Base-by-base conservation (phyloP, 108 stramenopile species). In the Nitzschia sp. region DNA sequence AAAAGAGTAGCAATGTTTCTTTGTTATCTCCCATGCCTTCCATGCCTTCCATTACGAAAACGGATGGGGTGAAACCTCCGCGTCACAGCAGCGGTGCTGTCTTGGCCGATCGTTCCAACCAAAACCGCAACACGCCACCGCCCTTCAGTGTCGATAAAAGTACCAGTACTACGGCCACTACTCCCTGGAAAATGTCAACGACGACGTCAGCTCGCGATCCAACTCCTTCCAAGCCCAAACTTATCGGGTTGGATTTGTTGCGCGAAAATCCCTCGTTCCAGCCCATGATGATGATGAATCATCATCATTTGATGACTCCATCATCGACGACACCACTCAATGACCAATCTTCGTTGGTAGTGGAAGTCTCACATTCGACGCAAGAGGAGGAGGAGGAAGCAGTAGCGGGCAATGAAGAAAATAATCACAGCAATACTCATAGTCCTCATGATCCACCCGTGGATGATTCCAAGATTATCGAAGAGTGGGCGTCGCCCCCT, bases 171-270 rank as follows among this genome's bases (percentile, higher is more conserved):
- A n/a, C n/a, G n/a, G n/a, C n/a, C n/a, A n/a, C n/a, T n/a, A n/a
- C n/a, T n/a, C n/a, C n/a, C n/a, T n/a, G n/a, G n/a, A n/a, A n/a
- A n/a, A n/a, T n/a, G n/a, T n/a, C n/a, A n/a, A n/a, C n/a, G n/a
- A 21, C 1, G 1, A 15, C 56, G 1, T 34, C 56, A 21, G 29
- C 33, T 58, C 56, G 56, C 1, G 56, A 58, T 6, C 56, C 56
- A 32, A 58, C 56, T 21, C 56, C 56, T 17, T 33, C 56, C 28
- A 58, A 58, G 33, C 56, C 32, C 56, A 58, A 58, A 21, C 31
- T n/a, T 13, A 33, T 31, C 4, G 29, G 30, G 30, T 50, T 50
- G 48, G 48, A 50, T 50, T 50, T 50, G 21, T 50, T 50, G 21
- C 48, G 48, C 8, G 48, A 50, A 22, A 50, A 50, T 50, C 21